These are phyloP conservation scores for Dipodascopsis tothii DNA, from an alignment of 805 yeast genomes.

Conservation along the genomic window DNA sequence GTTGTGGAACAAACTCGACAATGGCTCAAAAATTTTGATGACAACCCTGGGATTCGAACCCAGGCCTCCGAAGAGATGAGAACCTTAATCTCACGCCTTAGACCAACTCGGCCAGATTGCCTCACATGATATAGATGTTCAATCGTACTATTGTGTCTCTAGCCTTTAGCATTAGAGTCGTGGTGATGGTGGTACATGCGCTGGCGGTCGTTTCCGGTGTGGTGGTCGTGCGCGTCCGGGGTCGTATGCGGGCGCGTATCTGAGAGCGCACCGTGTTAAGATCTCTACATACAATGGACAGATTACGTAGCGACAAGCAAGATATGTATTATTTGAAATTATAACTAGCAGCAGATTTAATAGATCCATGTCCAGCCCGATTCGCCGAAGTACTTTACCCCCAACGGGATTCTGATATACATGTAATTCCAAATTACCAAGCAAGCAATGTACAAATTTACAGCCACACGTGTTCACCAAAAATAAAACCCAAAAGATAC, in stretches of 20 bases:
- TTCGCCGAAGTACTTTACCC: too few relatives aligned
- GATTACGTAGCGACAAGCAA: neutral
- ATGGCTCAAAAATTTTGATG: too few relatives aligned
- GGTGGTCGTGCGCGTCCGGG: neutral
- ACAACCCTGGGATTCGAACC: constrained; percentile 81
- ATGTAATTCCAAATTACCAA: too few relatives aligned
- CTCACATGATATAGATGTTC: constrained; percentile 22
- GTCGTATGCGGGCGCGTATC: neutral
- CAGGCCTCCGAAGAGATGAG: constrained; percentile 81
- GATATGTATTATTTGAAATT: too few relatives aligned
- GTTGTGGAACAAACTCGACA: too few relatives aligned
- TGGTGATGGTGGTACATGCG: neutral
- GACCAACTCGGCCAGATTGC: constrained; percentile 67
- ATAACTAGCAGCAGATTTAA: too few relatives aligned
- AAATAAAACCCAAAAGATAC: too few relatives aligned
- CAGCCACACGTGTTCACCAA: too few relatives aligned
- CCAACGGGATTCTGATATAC: too few relatives aligned
- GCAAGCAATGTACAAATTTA: too few relatives aligned
- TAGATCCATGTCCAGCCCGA: too few relatives aligned
- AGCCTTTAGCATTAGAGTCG: neutral
- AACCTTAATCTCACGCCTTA: constrained; percentile 71
- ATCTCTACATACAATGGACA: neutral
- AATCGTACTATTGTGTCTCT: neutral
- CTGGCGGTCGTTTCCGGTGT: neutral
- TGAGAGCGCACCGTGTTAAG: neutral